phyloP scores from a whole-genome alignment of 495 filamentous ascomycete genomes.

The Penicillium atrosanguineum region DNA sequence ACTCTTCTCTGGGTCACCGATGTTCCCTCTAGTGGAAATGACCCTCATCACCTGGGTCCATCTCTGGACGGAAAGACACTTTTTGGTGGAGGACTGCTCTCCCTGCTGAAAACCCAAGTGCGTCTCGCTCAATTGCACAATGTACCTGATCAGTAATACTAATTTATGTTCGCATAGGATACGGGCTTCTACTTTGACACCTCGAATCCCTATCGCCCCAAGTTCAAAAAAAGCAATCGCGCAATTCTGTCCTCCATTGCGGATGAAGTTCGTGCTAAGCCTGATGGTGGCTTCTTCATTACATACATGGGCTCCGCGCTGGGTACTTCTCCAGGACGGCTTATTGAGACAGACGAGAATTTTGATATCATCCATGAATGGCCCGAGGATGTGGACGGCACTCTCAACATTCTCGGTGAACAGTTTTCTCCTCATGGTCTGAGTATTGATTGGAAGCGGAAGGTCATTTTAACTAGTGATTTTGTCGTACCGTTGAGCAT shows the following conservation, averaged over 20 bases:
- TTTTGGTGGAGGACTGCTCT: constrained; percentile 58
- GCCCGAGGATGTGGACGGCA: constrained; percentile 51
- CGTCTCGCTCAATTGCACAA: no score
- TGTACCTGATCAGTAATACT: no score
- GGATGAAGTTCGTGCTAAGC: constrained; percentile 63
- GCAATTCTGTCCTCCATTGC: constrained; percentile 55
- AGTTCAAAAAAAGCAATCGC: constrained; percentile 58
- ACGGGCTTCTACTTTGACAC: constrained; percentile 64
- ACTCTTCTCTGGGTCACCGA: constrained; percentile 57
- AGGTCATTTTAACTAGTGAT: constrained; percentile 59
- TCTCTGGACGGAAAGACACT: constrained; percentile 60
- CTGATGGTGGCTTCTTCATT: constrained; percentile 63
- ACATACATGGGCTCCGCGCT: constrained; percentile 58
- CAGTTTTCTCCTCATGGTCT: constrained; percentile 63
- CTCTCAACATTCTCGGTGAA: constrained; percentile 54
- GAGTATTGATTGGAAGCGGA: constrained; percentile 54
- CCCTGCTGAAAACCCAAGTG: constrained; percentile 56
- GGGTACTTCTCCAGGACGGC: constrained; percentile 56
- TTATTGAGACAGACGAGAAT: constrained; percentile 57
- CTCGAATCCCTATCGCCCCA: constrained; percentile 55
- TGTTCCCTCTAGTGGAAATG: constrained; percentile 59
- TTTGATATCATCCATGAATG: constrained; percentile 62
- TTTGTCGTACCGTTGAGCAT: constrained; percentile 60
- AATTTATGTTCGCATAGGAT: constrained; percentile 39
- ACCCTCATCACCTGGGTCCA: constrained; percentile 58